Percentiles rank a stretch among this genome's conserved stretches.
Conservation (phyloP, 73 alveolate species). For the Halteria grandinella region DNA sequence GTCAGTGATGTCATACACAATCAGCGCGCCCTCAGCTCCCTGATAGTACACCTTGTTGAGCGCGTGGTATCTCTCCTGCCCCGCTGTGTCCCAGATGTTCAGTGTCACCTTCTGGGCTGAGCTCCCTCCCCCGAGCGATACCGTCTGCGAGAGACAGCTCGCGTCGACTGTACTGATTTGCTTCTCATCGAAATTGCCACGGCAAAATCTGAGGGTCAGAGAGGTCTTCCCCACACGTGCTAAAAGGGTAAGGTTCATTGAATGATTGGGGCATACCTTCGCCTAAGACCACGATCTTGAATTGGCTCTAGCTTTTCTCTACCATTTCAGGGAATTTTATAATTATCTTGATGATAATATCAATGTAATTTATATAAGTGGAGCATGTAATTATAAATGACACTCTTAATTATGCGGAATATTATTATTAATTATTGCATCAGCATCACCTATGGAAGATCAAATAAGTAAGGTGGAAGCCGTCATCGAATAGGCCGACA, state of each 20-base stretch:
- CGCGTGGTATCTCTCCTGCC: constrained; percentile 89
- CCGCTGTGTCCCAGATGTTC: constrained; percentile 94
- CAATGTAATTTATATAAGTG: too few relatives aligned
- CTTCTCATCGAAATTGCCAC: constrained; percentile 76
- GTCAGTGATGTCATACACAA: constrained; percentile 92
- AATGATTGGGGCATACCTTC: constrained; percentile 57
- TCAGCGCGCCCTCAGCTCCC: constrained; percentile 85
- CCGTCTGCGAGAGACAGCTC: constrained; percentile 75
- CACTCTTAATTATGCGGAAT: too few relatives aligned
- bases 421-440: too few relatives aligned
- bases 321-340: too few relatives aligned
- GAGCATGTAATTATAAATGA: too few relatives aligned
- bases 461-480: too few relatives aligned
- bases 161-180: constrained; percentile 84
- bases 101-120: constrained; percentile 56
- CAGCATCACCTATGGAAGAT: too few relatives aligned
- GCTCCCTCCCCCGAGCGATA: constrained; percentile 62
- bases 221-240: constrained; percentile 93
- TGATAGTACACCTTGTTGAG: constrained; percentile 79
- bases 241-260: not conserved
- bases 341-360: too few relatives aligned
- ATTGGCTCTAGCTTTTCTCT: constrained; percentile 33
- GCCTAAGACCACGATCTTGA: constrained; percentile 73
- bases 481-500: too few relatives aligned
- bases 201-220: constrained; percentile 78